Base-by-base conservation (phyloP, 352 stramenopile species). In the Elongisporangium prolatum region DNA sequence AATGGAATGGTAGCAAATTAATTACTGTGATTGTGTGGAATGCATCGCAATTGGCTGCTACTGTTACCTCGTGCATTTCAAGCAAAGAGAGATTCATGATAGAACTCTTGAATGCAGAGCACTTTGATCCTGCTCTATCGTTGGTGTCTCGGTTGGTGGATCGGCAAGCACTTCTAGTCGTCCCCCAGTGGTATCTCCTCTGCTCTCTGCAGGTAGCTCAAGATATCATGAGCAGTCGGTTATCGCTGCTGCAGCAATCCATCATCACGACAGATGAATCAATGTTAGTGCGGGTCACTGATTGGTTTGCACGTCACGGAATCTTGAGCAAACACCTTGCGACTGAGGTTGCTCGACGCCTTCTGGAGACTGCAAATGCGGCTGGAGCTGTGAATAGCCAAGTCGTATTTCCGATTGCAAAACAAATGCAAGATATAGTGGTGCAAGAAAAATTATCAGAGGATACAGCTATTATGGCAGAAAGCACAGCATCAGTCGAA, bases 91-190 rank as follows among this genome's bases (percentile, higher is more conserved):
- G 50, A 6, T 78, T 89, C 54, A 63, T 75, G 0, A 24, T 88
- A 18, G 65, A 88, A 21, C 38, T 88, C 5, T 48, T 75, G 1
- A 50, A 72, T 2, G 14, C 67, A 0, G 40, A 52, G 0, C 52
- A 76, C 6, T 76, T 71, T 3, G 72, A 84, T 17, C 9, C 28
- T 3, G 61, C 77, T 3, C 48, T 86, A 2, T 37, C 59, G 2
- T 55, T 86, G 0, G 63, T 86, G 3, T 88, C 80, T 2, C 63
- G 72, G 8, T 22, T 84, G 9, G 75, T 89, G 40, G 82, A 77
- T 44, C 68, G 86, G 25, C 69, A 88, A 49, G 69, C 75, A 14
- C 37, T 86, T 44, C 56, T 88, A 1, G 74, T 66, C 0, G 60
- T 79, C 0, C 80, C 80, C 0, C 60, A 80, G 37, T 87, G 80